Conservation (phyloP, 345 rosid genomes). For the Pistacia vera region DNA sequence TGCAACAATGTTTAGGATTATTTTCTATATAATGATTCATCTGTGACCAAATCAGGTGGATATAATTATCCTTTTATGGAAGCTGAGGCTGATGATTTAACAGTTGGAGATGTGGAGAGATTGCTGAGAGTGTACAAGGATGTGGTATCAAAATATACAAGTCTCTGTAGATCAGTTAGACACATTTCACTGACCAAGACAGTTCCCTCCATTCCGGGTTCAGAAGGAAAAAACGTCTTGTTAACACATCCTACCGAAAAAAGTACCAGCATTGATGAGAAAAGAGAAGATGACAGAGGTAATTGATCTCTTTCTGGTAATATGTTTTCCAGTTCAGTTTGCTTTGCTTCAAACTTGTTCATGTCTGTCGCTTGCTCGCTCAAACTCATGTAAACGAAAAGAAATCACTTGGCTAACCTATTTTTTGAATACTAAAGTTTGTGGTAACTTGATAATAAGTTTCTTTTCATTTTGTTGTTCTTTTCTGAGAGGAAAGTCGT, state of each 20-base stretch:
- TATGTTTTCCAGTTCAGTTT: background rate
- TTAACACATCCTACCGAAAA: constrained; percentile 11
- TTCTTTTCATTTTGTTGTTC: background rate
- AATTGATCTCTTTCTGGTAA: background rate
- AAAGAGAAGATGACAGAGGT: constrained; percentile 18
- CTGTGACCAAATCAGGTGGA: constrained; percentile 27
- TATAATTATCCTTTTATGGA: constrained; percentile 52
- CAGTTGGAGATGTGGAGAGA: constrained; percentile 50
- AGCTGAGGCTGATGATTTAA: constrained; percentile 47
- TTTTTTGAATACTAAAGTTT: constrained; percentile 9
- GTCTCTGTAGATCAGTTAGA: constrained; percentile 36
- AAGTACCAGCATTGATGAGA: constrained; percentile 2
- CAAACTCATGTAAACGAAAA: background rate
- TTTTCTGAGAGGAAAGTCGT: background rate
- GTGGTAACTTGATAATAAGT: no score
- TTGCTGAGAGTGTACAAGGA: constrained; percentile 57
- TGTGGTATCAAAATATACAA: constrained; percentile 47
- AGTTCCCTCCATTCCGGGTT: no score
- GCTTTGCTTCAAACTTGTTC: background rate
- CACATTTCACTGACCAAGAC: constrained; percentile 25
- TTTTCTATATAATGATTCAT: background rate
- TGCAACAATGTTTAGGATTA: background rate
- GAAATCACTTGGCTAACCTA: background rate
- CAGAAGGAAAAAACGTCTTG: constrained; percentile 8
- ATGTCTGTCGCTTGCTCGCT: background rate